Conservation (phyloP, 495 filamentous ascomycete genomes). For the Chaetomium cochliodes region DNA sequence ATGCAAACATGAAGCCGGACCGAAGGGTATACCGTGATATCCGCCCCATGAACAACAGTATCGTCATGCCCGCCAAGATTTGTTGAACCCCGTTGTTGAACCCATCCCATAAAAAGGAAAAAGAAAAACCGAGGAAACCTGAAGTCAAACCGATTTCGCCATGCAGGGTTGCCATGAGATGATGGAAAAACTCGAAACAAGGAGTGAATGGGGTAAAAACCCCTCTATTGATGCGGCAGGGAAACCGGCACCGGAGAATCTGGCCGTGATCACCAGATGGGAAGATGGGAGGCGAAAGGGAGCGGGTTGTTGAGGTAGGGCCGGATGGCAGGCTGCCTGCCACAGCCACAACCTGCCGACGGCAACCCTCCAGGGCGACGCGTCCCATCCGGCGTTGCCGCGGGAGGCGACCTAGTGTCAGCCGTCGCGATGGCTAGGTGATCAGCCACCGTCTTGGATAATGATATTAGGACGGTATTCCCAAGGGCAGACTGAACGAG, state of each 20-base stretch:
- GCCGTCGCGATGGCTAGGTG: background rate
- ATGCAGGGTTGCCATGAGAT: background rate
- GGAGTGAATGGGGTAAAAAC: background rate
- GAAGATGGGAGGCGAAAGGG: background rate
- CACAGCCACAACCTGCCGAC: background rate
- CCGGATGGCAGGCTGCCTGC: background rate
- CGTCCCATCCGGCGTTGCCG: background rate
- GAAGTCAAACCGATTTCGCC: constrained; percentile 1
- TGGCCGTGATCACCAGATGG: background rate
- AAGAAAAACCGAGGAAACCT: background rate
- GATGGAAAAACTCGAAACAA: background rate
- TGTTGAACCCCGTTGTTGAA: background rate
- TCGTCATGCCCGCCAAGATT: background rate
- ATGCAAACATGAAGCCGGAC: background rate
- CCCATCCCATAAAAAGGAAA: background rate
- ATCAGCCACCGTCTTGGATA: background rate
- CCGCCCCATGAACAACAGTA: background rate
- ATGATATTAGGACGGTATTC: background rate
- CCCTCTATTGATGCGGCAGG: background rate
- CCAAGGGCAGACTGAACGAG: background rate
- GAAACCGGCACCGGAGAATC: background rate
- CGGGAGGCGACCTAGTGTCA: background rate
- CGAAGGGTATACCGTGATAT: constrained; percentile 3
- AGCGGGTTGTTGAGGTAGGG: background rate
- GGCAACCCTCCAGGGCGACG: background rate